Conservation (phyloP, 208 protist genomes). For the Acanthamoeba comandoni region DNA sequence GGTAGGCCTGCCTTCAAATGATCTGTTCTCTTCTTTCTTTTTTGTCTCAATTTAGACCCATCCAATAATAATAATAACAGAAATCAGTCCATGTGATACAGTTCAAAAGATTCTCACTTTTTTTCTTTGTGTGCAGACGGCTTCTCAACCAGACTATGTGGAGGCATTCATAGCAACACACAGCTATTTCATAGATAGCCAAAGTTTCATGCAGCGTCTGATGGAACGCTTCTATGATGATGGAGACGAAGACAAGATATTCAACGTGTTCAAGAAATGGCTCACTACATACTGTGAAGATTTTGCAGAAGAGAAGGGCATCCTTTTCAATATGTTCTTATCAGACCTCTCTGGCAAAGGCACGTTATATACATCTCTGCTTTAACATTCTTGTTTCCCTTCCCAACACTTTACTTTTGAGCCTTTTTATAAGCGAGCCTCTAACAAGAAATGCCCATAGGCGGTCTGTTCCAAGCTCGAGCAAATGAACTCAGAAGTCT, state of each 20-base stretch:
- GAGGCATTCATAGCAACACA: constrained; percentile 71
- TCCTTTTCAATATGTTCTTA: constrained; percentile 75
- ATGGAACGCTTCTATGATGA: constrained; percentile 75
- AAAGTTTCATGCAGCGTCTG: constrained; percentile 62
- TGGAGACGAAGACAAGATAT: constrained; percentile 4
- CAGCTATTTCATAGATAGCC: constrained; percentile 73
- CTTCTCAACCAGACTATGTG: constrained; percentile 54
- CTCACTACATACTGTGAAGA: constrained; percentile 62
- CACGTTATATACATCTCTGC: too few species aligned
- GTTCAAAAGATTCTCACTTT: too few species aligned
- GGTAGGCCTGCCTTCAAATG: background rate
- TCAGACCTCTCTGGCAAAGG: constrained; percentile 52
- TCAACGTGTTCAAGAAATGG: constrained; percentile 75
- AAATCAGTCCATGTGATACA: too few species aligned
- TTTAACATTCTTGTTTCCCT: too few species aligned
- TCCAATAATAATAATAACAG: too few species aligned
- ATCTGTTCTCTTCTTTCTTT: too few species aligned
- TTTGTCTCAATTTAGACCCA: too few species aligned
- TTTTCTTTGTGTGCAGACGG: too few species aligned
- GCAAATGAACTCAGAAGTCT: constrained; percentile 8
- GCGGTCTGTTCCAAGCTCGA: background rate
- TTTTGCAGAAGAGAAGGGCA: constrained; percentile 54
- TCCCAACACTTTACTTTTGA: too few species aligned
- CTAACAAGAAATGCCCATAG: too few species aligned
- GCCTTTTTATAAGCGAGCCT: too few species aligned